phyloP scores from a whole-genome alignment of 805 yeast genomes.

The Clavispora santaluciae region DNA sequence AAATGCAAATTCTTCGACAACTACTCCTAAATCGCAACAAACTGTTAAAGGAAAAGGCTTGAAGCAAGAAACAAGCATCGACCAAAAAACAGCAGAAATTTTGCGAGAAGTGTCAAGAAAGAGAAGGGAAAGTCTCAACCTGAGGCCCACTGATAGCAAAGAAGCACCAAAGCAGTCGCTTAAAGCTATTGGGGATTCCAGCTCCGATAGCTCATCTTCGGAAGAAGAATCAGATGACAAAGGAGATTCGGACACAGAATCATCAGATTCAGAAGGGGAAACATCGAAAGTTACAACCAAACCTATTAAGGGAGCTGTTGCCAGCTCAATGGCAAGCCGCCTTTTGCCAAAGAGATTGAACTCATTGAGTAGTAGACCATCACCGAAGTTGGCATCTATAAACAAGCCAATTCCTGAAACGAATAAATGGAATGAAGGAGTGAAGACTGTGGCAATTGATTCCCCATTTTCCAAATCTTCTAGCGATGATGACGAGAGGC shows the following conservation, averaged over 20 bases:
- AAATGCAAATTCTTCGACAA: not conserved
- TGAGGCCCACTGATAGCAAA: not conserved
- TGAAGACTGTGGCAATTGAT: constrained; percentile 1
- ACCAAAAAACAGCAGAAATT: not conserved
- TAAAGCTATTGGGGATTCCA: not conserved
- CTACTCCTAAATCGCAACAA: not conserved
- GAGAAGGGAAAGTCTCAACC: not conserved
- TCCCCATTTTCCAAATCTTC: constrained; percentile 3
- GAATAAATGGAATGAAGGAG: not conserved
- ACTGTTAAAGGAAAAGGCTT: not conserved
- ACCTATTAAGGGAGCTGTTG: not conserved
- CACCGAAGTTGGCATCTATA: not conserved
- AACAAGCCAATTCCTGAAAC: not conserved
- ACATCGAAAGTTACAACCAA: not conserved
- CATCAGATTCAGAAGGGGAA: not conserved
- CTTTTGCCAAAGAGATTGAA: constrained; percentile 4
- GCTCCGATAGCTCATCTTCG: not conserved
- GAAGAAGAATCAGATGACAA: not conserved
- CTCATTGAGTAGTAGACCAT: constrained; percentile 2
- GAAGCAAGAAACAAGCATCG: not conserved
- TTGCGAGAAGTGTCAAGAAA: not conserved
- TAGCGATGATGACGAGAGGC: not conserved
- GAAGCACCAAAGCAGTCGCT: not conserved
- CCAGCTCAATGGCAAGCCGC: constrained; percentile 1
- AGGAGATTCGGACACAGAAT: not conserved